Evolutionary conservation across 2,329 filamentous ascomycete species (phyloP), one percentile per base, ranked within the genome.

Genomic region (Penicillium frequentans): DNA sequence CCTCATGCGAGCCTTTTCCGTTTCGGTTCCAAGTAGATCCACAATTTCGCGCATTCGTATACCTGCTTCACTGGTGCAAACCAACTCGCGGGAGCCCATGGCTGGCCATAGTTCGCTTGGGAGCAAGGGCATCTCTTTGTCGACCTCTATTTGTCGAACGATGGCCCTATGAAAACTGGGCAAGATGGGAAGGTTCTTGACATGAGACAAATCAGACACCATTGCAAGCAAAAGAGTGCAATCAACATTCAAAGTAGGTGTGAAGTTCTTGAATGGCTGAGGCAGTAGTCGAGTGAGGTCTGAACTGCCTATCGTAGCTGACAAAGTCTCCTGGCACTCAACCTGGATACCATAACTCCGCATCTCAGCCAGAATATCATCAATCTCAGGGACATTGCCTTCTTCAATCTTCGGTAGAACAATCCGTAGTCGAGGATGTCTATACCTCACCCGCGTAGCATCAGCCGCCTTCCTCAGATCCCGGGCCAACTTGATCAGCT

Each of bases 121-220:
- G 1, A 89, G 74, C 43, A 90, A 73, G 6, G 86, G 84, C 51
- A 86, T 80, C 39, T 82, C 76, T 33, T 78, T 77, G 70, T 92
- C 90, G 31, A 86, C 77, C 56, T 85, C 80, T 57, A 91, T 84
- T 67, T 91, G 87, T 14, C 82, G 80, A 50, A 82, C 75, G 49
- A 91, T 85, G 44, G 85, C 84, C 23, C 74, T 77, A 62, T 88
- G 86, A 64, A 83, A 80, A 70, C 76, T 79, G n/a, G 81, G 78
- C 33, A 81, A 75, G 46, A 80, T 76, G 3, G 73, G 65, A 52
- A 75, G 74, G 37, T 67, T 64, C 54, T 72, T 67, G 33, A 75
- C 74, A 68, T 92, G 88, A 2, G 87, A 89, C 26, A 92, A 85
- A 65, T 93, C 90, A 0, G 89, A 91, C 1, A 88, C 83, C 2